A percentile compares a stretch with the other conserved stretches of the same genome.
These are phyloP conservation scores for Nigrospora osmanthi DNA, from an alignment of 2,329 filamentous ascomycete genomes.

Conservation along the genomic window DNA sequence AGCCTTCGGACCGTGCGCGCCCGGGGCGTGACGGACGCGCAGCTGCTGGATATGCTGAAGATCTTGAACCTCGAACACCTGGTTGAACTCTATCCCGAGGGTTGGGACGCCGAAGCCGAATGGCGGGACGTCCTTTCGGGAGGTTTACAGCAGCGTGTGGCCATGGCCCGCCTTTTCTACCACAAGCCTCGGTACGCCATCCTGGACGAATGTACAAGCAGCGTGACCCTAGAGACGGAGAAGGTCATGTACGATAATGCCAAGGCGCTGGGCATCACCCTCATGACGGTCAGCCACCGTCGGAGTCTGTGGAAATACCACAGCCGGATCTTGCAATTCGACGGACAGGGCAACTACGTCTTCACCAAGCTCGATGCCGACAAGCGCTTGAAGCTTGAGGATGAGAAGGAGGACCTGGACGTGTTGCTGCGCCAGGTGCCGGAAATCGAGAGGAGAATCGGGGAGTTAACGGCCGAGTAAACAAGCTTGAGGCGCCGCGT, in stretches of 20 bases:
- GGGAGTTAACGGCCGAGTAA: constrained; percentile 57
- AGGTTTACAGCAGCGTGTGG: constrained; percentile 89
- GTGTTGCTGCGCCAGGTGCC: constrained; percentile 77
- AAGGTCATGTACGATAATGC: constrained; percentile 96
- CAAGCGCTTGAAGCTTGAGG: constrained; percentile 74
- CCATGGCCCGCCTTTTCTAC: constrained; percentile 94
- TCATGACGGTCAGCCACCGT: constrained; percentile 94
- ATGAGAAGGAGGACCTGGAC: constrained; percentile 93
- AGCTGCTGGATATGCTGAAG: constrained; percentile 69
- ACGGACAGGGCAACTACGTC: constrained; percentile 84
- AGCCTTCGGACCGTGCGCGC: constrained; percentile 78
- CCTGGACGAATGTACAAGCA: constrained; percentile 91
- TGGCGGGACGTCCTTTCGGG: constrained; percentile 93
- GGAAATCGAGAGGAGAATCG: constrained; percentile 78
- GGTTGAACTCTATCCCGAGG: constrained; percentile 65
- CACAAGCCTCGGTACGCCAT: constrained; percentile 91
- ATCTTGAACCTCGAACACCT: constrained; percentile 79
- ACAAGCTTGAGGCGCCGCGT: background rate
- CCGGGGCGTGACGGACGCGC: constrained; percentile 73
- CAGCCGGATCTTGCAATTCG: constrained; percentile 88
- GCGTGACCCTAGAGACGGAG: constrained; percentile 91
- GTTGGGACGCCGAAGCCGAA: constrained; percentile 91
- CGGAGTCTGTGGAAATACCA: constrained; percentile 96
- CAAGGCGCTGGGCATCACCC: constrained; percentile 81
- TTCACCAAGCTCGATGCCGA: constrained; percentile 90